phyloP scores from a whole-genome alignment of 148 eudicot species.

The Camellia japonica region DNA sequence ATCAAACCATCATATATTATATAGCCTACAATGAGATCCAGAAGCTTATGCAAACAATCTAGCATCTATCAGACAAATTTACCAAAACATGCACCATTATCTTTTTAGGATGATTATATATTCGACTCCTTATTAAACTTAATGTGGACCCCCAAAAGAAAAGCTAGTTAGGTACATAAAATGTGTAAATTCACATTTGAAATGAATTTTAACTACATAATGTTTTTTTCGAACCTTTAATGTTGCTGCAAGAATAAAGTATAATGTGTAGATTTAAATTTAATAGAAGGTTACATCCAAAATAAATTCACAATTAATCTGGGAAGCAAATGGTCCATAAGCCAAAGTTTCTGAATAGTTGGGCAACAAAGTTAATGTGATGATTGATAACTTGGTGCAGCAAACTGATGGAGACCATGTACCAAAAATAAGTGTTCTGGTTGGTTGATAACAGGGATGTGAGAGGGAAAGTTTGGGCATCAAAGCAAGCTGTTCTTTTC shows the following conservation, averaged over 20 bases:
- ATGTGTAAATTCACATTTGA: too few relatives aligned
- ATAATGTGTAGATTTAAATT: neutral
- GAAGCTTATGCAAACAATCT: too few relatives aligned
- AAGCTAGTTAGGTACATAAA: neutral
- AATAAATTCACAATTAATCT: neutral
- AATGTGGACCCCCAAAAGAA: neutral
- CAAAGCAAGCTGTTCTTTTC: constrained; percentile 3
- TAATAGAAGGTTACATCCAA: neutral
- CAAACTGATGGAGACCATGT: constrained; percentile 10
- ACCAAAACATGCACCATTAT: too few relatives aligned
- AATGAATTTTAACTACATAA: too few relatives aligned
- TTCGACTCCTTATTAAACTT: neutral
- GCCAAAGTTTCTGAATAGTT: neutral
- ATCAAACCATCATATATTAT: too few relatives aligned
- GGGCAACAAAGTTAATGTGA: neutral
- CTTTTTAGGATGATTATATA: neutral
- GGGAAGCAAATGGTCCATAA: constrained; percentile 2
- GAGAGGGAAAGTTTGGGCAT: constrained; percentile 4
- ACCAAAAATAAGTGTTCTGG: constrained; percentile 9
- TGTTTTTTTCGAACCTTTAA: too few relatives aligned
- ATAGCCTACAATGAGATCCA: too few relatives aligned
- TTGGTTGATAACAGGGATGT: constrained; percentile 9
- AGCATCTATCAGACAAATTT: too few relatives aligned
- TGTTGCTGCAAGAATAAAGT: neutral
- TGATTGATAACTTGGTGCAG: too few relatives aligned